Evolutionary conservation across 768 basidiomycete species (phyloP), one percentile per base, ranked within the genome.

Genomic region (Amanita muscaria): DNA sequence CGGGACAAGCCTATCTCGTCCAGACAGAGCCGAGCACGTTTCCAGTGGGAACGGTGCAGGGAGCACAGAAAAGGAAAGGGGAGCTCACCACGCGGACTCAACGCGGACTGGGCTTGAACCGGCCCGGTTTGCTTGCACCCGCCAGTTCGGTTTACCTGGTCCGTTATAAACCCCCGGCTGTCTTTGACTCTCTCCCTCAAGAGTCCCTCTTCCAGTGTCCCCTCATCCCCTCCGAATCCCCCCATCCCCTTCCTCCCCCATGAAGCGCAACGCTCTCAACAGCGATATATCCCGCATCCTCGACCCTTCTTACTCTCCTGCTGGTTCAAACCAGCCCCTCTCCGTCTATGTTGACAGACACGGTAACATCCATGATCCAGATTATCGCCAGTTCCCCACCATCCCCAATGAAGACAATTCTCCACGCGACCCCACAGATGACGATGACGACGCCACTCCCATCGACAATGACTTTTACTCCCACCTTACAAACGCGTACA

Each of bases 351-450:
- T 80, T 49, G 80, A 82, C 67, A 65, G 64, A 56, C 65, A 72
- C 48, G 80, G 79, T 39, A 73, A 78, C 59, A 64, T 80, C 19
- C 79, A 82, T 54, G 80, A 82, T 59, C 80, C 80, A 18, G 80
- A 82, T 55, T 82, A 72, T 61, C 68, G 79, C 49, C 69, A 80
- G 61, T 82, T 82, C 48, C 80, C 79, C 22, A 55, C 68, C 27
- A 33, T 56, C 0, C 40, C 40, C 27, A 29, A 29, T 12, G 7
- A 6, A 14, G 51, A 53, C 42, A 51, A 53, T 43, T n/a, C n/a
- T 61, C 58, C 54, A 66, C 66, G 25, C 55, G 52, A 3, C 47
- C 40, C 8, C 2, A 46, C 24, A 49, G n/a, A 53, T 7, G 53
- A 51, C 34, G 58, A 55, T 43, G 48, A 52, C 2, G 58, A 60